A percentile compares a stretch with the other conserved stretches of the same genome.
phyloP scores from a whole-genome alignment of 192 early-diverging fungal species.

The Rhizophagus sp. region DNA sequence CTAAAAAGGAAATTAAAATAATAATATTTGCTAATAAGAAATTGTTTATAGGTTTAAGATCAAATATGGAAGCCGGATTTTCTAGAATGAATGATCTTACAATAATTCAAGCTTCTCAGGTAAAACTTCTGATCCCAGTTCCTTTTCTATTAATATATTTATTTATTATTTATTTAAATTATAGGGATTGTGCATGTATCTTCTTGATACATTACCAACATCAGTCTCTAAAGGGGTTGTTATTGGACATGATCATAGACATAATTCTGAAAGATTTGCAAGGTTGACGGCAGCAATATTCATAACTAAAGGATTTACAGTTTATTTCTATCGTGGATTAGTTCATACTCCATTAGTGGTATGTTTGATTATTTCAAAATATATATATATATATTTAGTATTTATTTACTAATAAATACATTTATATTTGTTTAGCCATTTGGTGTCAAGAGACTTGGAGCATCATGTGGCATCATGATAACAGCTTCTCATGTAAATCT shows the following conservation, averaged over 20 bases:
- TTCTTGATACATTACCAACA: slow-evolving; percentile 56
- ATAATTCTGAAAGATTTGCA: slow-evolving; percentile 83
- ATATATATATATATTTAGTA: not conserved
- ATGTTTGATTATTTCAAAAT: not conserved
- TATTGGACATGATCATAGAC: slow-evolving; percentile 93
- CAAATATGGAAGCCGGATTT: slow-evolving; percentile 94
- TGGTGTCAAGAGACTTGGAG: slow-evolving; percentile 70
- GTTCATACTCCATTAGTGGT: slow-evolving; percentile 86
- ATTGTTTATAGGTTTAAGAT: slow-evolving; percentile 66
- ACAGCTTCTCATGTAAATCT: slow-evolving; percentile 80
- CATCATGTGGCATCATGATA: slow-evolving; percentile 91
- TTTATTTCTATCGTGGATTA: slow-evolving; percentile 71
- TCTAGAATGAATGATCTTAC: slow-evolving; percentile 91
- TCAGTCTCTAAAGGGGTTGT: slow-evolving; percentile 78
- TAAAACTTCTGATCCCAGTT: not conserved
- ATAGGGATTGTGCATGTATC: slow-evolving; percentile 72
- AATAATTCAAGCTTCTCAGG: slow-evolving; percentile 91
- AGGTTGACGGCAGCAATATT: slow-evolving; percentile 83
- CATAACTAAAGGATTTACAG: slow-evolving; percentile 72
- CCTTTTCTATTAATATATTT: not conserved
- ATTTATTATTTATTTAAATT: not conserved
- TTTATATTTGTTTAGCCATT: slow-evolving; percentile 58
- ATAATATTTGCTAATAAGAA: not conserved
- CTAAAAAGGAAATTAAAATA: not conserved
- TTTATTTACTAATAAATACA: not conserved